A percentile compares a stretch with the other conserved stretches of the same genome.
phyloP scores from a whole-genome alignment of 73 alveolate species.

The Paramecium pentaurelia region DNA sequence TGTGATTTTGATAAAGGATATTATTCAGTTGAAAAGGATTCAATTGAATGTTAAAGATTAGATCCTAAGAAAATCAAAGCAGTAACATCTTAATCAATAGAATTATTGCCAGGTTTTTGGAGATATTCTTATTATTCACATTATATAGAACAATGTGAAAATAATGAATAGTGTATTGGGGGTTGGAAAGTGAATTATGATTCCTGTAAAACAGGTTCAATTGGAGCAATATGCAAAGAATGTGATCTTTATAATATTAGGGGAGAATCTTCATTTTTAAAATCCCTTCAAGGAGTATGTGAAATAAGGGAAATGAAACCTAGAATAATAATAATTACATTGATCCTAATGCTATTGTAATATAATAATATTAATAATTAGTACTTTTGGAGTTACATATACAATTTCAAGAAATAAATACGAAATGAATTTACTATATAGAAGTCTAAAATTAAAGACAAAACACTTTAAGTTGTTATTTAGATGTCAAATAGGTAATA shows the following conservation, averaged over 20 bases:
- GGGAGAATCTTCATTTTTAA: background rate
- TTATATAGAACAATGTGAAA: background rate
- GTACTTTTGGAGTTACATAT: background rate
- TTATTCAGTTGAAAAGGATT: background rate
- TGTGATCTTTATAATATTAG: background rate
- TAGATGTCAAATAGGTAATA: background rate
- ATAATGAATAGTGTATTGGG: background rate
- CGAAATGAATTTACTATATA: background rate
- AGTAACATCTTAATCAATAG: background rate
- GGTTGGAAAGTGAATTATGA: background rate
- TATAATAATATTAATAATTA: background rate
- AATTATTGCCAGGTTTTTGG: background rate
- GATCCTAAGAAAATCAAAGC: background rate
- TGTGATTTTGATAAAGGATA: slow-evolving; percentile 1
- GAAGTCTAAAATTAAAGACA: background rate
- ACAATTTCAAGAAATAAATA: background rate
- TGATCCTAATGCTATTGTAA: background rate
- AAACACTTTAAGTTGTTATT: background rate
- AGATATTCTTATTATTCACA: background rate
- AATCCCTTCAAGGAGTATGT: background rate
- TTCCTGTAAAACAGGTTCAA: background rate
- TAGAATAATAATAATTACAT: background rate
- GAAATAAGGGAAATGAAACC: background rate
- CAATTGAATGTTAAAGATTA: background rate
- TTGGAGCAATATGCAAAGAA: slow-evolving; percentile 14